phyloP scores from a whole-genome alignment of 805 yeast species.

The Ogataea minuta region DNA sequence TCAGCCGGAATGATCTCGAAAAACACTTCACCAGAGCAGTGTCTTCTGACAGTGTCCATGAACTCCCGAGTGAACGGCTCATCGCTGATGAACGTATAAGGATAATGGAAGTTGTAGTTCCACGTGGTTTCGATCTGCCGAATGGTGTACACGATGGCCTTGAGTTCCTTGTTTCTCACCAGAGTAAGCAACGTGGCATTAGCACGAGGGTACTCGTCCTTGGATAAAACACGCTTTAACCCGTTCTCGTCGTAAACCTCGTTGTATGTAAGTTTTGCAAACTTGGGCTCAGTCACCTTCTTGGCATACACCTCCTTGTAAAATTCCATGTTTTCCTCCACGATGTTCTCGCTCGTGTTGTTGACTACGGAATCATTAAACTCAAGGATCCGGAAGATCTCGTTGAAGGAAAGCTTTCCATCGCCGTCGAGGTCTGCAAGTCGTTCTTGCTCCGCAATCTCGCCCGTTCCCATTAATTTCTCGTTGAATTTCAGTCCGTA shows the following conservation, averaged over 20 bases:
- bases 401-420: slow-evolving; percentile 27
- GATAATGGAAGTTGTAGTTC: slow-evolving; percentile 77
- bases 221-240: slow-evolving; percentile 24
- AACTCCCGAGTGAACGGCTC: slow-evolving; percentile 78
- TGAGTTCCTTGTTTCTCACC: slow-evolving; percentile 70
- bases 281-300: slow-evolving; percentile 34
- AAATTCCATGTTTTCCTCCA: slow-evolving; percentile 34
- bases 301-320: slow-evolving; percentile 35
- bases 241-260: slow-evolving; percentile 30
- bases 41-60: slow-evolving; percentile 47
- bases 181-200: slow-evolving; percentile 76
- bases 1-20: slow-evolving; percentile 54
- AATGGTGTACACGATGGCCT: slow-evolving; percentile 53
- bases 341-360: slow-evolving; percentile 30
- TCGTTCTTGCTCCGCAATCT: slow-evolving; percentile 13
- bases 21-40: slow-evolving; percentile 43
- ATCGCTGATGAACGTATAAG: slow-evolving; percentile 92
- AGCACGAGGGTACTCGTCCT: slow-evolving; percentile 41
- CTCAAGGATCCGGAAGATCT: slow-evolving; percentile 26
- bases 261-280: slow-evolving; percentile 33
- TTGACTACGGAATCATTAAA: slow-evolving; percentile 23
- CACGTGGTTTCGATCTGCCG: slow-evolving; percentile 63
- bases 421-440: slow-evolving; percentile 20
- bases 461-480: slow-evolving; percentile 28
- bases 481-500: slow-evolving; percentile 31